phyloP scores from a whole-genome alignment of 371 early-diverging fungal genomes.

The Actinomortierella ambigua region DNA sequence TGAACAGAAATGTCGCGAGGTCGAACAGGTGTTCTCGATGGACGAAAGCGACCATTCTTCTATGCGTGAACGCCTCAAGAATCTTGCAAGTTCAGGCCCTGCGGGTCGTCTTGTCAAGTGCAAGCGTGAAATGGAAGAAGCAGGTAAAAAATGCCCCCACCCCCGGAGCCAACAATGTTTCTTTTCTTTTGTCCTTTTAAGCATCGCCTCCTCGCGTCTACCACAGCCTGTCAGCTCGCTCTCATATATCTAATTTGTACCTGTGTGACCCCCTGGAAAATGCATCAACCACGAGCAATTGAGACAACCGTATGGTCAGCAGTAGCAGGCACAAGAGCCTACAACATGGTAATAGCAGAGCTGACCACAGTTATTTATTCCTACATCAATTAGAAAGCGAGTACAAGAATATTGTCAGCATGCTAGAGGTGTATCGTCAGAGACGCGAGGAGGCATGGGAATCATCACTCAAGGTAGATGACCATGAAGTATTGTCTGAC shows the following conservation, averaged over 20 bases:
- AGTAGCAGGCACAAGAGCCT: neutral
- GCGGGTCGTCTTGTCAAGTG: constrained; percentile 48
- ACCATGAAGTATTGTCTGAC: neutral
- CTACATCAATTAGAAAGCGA: constrained; percentile 49
- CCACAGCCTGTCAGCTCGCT: no score
- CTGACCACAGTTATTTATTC: neutral
- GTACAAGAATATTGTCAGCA: constrained; percentile 60
- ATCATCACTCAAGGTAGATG: constrained; percentile 50
- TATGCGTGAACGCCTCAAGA: constrained; percentile 47
- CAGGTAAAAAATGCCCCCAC: constrained; percentile 59
- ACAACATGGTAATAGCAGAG: constrained; percentile 9
- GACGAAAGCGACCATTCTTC: constrained; percentile 49
- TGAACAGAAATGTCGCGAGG: constrained; percentile 43
- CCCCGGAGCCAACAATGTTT: no score
- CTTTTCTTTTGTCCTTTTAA: no score
- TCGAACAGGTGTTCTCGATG: constrained; percentile 46
- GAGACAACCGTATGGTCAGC: neutral
- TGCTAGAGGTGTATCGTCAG: constrained; percentile 54
- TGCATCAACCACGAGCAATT: neutral
- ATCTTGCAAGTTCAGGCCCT: constrained; percentile 27
- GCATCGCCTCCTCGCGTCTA: no score
- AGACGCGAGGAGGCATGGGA: constrained; percentile 52
- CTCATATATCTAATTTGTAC: no score
- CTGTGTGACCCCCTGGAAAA: no score
- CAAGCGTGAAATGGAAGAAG: constrained; percentile 58